Evolutionary conservation across 2,329 filamentous ascomycete species (phyloP), one percentile per base, ranked within the genome.

Genomic region (Parafenestella ontariensis): DNA sequence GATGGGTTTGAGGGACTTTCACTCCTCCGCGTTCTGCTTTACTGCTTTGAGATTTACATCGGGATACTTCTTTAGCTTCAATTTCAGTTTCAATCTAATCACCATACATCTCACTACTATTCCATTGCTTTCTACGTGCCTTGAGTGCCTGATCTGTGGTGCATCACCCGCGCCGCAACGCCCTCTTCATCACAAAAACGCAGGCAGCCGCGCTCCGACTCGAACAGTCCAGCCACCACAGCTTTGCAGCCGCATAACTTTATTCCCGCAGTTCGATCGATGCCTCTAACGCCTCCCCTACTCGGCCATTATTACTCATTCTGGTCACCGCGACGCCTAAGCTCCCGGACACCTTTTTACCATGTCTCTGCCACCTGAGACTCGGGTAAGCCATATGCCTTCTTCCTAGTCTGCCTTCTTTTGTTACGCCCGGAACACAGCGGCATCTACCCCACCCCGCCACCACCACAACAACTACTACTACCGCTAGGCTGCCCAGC

Each of bases 41-140:
- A 17, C 21, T 54, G 50, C 53, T 54, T 52, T 45, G 40, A 28
- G 34, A 33, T 45, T 36, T 36, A 23, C 29, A 34, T 21, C 28
- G 36, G 18, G 20, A 8, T 40, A 23, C 20, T 40, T 15, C 5
- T 31, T 29, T 39, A 57, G 24, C 26, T 46, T 49, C 37, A 49
- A 49, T 23, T 21, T 39, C 15, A 21, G 18, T 39, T 39, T 39
- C 37, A 40, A 40, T 40, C 9, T 40, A 17, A 34, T 40, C 15
- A 24, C 11, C 5, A 15, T 21, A n/a, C 9, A 40, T 40, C 21
- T n/a, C n/a, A 34, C 13, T 8, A 34, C 21, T 11, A 4, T 39
- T 21, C 36, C 9, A 8, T 21, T 39, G 8, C 21, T 4, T 18
- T 39, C 20, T 39, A 11, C 36, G 36, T 39, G 18, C 36, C 18